Percentiles rank a stretch among this genome's conserved stretches.
Evolutionary conservation across 1,284 basidiomycete species (phyloP).

Genomic region (Lentinula novae-zelandiae): DNA sequence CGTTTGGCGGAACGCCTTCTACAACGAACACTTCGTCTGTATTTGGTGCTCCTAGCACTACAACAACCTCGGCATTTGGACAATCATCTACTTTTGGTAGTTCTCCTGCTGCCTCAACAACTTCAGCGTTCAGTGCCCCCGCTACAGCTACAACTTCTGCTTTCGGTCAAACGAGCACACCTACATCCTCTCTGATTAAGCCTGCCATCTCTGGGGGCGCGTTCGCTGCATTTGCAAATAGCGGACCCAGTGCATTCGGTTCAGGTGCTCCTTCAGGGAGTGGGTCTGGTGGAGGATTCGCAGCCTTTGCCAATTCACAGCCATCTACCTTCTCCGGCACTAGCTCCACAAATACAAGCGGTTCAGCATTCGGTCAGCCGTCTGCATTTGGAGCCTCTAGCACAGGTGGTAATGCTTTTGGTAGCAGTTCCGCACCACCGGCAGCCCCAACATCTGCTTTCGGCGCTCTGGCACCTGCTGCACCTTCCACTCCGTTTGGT

Average conservation of each 20-base stretch:
- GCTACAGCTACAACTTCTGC: constrained; percentile 2
- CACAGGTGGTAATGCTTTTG: neutral
- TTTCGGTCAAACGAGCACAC: constrained; percentile 24
- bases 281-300: constrained; percentile 25
- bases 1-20: constrained; percentile 3
- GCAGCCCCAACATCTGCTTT: constrained; percentile 24
- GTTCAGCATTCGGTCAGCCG: constrained; percentile 11
- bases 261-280: constrained; percentile 10
- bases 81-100: constrained; percentile 14
- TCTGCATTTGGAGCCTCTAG: constrained; percentile 7
- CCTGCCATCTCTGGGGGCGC: constrained; percentile 27
- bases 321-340: constrained; percentile 23
- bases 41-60: constrained; percentile 18
- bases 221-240: constrained; percentile 30
- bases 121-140: constrained; percentile 14
- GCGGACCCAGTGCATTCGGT: constrained; percentile 22
- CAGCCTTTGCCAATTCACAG: constrained; percentile 29
- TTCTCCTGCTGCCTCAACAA: constrained; percentile 2
- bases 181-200: constrained; percentile 23
- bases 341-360: neutral
- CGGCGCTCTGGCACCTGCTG: constrained; percentile 20
- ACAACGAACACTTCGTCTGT: constrained; percentile 16
- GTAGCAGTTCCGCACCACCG: constrained; percentile 10
- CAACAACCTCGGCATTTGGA: constrained; percentile 9
- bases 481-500: constrained; percentile 1